A percentile compares a stretch with the other conserved stretches of the same genome.
Evolutionary conservation across 768 basidiomycete genomes (phyloP).

Genomic region (Pisolithus albus): DNA sequence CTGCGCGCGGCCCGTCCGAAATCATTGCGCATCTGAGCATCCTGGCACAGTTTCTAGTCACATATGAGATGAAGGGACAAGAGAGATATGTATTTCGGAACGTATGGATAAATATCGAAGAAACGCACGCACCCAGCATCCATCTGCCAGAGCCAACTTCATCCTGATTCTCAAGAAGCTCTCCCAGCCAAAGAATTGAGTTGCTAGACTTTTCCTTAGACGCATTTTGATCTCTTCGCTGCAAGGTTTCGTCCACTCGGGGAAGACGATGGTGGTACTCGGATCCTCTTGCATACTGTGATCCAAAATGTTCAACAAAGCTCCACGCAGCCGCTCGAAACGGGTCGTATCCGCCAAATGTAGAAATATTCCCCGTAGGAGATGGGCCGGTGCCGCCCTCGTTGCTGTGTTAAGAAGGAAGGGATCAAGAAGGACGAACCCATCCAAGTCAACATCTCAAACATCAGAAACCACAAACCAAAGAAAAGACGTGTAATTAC

Average conservation of each 20-base stretch:
- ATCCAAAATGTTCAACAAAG: constrained; percentile 41
- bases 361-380: constrained; percentile 27
- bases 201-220: constrained; percentile 46
- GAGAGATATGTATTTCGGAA: too few relatives aligned
- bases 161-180: constrained; percentile 47
- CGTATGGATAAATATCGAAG: not conserved
- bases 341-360: constrained; percentile 30
- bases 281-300: constrained; percentile 27
- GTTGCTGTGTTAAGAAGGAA: constrained; percentile 9
- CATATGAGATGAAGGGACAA: too few relatives aligned
- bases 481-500: constrained; percentile 32
- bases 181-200: constrained; percentile 60
- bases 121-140: constrained; percentile 35
- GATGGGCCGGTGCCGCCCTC: constrained; percentile 21
- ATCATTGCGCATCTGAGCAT: constrained; percentile 33
- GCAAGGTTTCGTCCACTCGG: constrained; percentile 21
- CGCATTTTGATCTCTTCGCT: constrained; percentile 34
- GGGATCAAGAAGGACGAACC: not conserved
- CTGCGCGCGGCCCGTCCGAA: constrained; percentile 49
- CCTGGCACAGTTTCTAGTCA: constrained; percentile 42
- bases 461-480: constrained; percentile 3
- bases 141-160: constrained; percentile 41
- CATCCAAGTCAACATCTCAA: too few relatives aligned
- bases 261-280: constrained; percentile 25
- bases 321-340: constrained; percentile 34